These are phyloP conservation scores for Talaromyces sp. DNA, from an alignment of 2,329 filamentous ascomycete species.

Conservation along the genomic window DNA sequence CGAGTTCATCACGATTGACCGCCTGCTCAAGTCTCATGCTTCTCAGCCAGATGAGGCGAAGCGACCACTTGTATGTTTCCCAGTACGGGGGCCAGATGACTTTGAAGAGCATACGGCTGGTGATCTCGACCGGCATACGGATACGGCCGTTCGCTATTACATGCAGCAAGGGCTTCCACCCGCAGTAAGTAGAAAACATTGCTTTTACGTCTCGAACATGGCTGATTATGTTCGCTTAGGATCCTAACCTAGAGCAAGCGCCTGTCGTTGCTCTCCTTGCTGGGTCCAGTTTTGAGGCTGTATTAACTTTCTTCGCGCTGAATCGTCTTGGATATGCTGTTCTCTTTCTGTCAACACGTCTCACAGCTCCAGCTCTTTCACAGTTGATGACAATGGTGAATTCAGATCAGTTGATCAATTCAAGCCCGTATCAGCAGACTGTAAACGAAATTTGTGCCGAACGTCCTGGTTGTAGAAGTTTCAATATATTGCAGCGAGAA, in stretches of 20 bases:
- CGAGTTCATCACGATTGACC: not conserved
- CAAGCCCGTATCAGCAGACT: not conserved
- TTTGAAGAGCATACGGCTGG: conserved; percentile 22
- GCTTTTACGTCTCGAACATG: not conserved
- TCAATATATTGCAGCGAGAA: not conserved
- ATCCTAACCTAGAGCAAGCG: not conserved
- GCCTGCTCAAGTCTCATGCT: not conserved
- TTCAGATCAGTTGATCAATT: not conserved
- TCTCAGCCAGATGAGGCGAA: not conserved
- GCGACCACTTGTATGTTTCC: not conserved
- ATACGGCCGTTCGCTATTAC: conserved; percentile 19
- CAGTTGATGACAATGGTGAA: not conserved
- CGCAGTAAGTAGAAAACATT: not conserved
- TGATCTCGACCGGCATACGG: conserved; percentile 23
- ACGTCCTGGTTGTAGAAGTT: not conserved
- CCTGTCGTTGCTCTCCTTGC: conserved; percentile 3
- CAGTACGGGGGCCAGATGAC: conserved; percentile 9
- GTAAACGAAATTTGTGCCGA: not conserved
- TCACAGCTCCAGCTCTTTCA: not conserved
- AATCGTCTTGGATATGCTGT: conserved; percentile 1
- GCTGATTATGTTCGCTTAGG: not conserved
- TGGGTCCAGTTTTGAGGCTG: not conserved
- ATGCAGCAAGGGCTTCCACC: conserved; percentile 15
- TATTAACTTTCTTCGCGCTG: not conserved
- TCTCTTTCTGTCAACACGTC: conserved; percentile 3